Evolutionary conservation across 495 filamentous ascomycete species (phyloP).

Genomic region (Penicillium angulare): DNA sequence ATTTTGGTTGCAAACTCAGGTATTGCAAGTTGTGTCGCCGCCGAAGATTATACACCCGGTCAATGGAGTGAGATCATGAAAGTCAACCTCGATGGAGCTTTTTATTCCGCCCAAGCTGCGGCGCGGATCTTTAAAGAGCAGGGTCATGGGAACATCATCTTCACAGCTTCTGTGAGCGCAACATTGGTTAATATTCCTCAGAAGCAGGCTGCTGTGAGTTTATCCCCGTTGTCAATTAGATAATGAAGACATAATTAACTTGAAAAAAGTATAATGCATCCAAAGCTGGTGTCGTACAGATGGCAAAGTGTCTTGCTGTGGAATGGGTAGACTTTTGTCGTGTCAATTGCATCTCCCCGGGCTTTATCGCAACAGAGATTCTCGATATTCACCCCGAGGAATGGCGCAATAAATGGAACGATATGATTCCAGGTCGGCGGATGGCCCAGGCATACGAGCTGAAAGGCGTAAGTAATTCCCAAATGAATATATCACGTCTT

Average conservation of each 20-base stretch:
- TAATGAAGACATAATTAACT: no score
- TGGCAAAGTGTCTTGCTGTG: slow-evolving; percentile 35
- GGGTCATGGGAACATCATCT: slow-evolving; percentile 40
- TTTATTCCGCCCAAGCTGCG: slow-evolving; percentile 45
- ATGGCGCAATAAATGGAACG: slow-evolving; percentile 24
- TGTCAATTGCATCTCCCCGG: slow-evolving; percentile 46
- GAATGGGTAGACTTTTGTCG: slow-evolving; percentile 41
- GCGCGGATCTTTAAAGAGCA: slow-evolving; percentile 40
- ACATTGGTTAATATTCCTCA: slow-evolving; percentile 47
- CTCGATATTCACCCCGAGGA: slow-evolving; percentile 21
- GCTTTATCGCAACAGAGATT: slow-evolving; percentile 43
- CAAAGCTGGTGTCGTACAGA: slow-evolving; percentile 37
- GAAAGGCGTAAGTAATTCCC: slow-evolving; percentile 25
- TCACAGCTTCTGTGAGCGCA: slow-evolving; percentile 43
- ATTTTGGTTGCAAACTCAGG: slow-evolving; percentile 78
- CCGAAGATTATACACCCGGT: slow-evolving; percentile 34
- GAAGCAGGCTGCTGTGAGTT: slow-evolving; percentile 37
- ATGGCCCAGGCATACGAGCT: slow-evolving; percentile 32
- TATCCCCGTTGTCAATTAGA: no score
- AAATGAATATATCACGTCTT: not conserved
- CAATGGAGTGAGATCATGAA: slow-evolving; percentile 43
- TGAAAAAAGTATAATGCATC: slow-evolving; percentile 44
- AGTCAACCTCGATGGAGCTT: slow-evolving; percentile 48
- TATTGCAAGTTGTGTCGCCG: slow-evolving; percentile 47
- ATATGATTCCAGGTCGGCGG: slow-evolving; percentile 30